Percentiles rank a stretch among this genome's conserved stretches.
These are phyloP conservation scores for Ogataea nitratoaversa DNA, from an alignment of 805 yeast genomes.

Conservation along the genomic window DNA sequence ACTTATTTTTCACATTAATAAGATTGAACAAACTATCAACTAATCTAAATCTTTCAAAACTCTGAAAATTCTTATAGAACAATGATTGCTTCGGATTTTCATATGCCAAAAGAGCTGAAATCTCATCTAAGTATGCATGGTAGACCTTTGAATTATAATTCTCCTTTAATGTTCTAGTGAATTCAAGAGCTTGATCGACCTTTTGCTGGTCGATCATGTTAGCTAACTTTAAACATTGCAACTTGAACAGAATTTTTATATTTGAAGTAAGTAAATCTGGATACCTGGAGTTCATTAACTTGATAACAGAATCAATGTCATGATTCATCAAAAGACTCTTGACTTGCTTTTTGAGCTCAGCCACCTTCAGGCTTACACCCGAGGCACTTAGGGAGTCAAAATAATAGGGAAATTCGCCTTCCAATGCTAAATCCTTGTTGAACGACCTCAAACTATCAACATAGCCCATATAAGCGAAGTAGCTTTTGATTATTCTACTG, in stretches of 20 bases:
- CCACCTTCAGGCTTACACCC: constrained; percentile 34
- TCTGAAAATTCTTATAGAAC: constrained; percentile 34
- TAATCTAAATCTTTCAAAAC: constrained; percentile 33
- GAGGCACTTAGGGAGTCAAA: constrained; percentile 30
- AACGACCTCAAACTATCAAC: constrained; percentile 51
- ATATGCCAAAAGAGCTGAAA: constrained; percentile 51
- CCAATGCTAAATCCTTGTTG: constrained; percentile 38
- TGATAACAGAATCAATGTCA: constrained; percentile 41
- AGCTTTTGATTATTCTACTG: constrained; percentile 32
- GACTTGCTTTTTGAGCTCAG: constrained; percentile 35
- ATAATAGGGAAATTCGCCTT: constrained; percentile 24
- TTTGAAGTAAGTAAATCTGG: constrained; percentile 35
- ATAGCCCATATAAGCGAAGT: constrained; percentile 57
- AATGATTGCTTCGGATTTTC: constrained; percentile 39
- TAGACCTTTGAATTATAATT: constrained; percentile 30
- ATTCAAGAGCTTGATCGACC: constrained; percentile 33
- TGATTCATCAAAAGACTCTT: constrained; percentile 38
- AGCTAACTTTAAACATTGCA: constrained; percentile 41
- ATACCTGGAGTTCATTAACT: constrained; percentile 34
- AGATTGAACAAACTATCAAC: constrained; percentile 41
- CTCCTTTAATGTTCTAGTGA: constrained; percentile 35
- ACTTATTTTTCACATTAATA: constrained; percentile 14
- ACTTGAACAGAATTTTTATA: constrained; percentile 34
- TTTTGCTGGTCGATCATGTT: constrained; percentile 29
- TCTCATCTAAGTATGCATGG: constrained; percentile 37